A percentile compares a stretch with the other conserved stretches of the same genome.
These are phyloP conservation scores for Knufia petricola DNA, from an alignment of 2,329 filamentous ascomycete genomes.

Conservation along the genomic window DNA sequence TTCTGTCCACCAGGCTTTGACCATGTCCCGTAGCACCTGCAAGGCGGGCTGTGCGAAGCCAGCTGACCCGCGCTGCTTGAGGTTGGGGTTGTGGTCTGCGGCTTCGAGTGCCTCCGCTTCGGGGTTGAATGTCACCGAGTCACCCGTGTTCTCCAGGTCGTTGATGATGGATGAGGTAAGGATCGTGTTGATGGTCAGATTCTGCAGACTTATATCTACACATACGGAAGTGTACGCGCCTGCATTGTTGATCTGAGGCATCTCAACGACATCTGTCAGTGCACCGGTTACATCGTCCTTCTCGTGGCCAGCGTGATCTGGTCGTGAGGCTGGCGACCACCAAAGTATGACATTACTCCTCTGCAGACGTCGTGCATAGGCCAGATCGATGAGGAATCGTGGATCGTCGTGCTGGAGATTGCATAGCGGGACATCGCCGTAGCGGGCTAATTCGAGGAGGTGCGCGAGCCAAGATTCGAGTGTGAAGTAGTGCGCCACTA, in stretches of 20 bases:
- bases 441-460: conserved; percentile 74
- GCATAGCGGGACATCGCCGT: conserved; percentile 88
- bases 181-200: conserved; percentile 95
- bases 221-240: conserved; percentile 94
- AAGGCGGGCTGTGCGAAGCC: conserved; percentile 90
- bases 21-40: conserved; percentile 89
- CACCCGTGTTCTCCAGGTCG: conserved; percentile 72
- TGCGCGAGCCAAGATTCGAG: conserved; percentile 90
- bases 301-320: conserved; percentile 93
- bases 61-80: conserved; percentile 56
- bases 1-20: conserved; percentile 96
- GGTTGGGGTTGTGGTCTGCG: conserved; percentile 60
- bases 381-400: conserved; percentile 87
- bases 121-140: conserved; percentile 77
- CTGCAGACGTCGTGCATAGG: conserved; percentile 82
- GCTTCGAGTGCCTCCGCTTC: conserved; percentile 53
- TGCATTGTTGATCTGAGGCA: conserved; percentile 87
- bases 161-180: conserved; percentile 94
- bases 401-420: conserved; percentile 93
- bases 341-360: conserved; percentile 89
- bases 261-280: conserved; percentile 70
- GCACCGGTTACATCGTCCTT: conserved; percentile 77
- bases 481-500: conserved; percentile 83
- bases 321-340: conserved; percentile 83
- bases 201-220: conserved; percentile 87